phyloP scores from a whole-genome alignment of 257 asterid genomes.

The Vinca minor region DNA sequence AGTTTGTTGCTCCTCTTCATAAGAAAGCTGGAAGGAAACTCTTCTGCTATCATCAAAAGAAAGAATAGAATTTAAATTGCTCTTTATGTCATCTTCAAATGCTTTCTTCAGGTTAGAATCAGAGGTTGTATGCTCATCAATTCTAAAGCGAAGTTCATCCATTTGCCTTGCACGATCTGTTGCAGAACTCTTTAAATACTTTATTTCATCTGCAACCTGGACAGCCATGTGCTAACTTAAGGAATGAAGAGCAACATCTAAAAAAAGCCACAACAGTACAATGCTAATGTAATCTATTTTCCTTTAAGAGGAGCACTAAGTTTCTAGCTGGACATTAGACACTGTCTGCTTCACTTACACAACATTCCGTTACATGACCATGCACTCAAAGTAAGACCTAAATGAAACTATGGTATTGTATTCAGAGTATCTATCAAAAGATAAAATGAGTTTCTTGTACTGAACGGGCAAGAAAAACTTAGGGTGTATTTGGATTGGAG shows the following conservation, averaged over 20 bases:
- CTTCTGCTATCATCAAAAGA: constrained; percentile 75
- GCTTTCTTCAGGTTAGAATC: constrained; percentile 58
- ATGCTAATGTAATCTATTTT: neutral
- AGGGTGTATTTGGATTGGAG: too few species aligned
- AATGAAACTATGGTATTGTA: neutral
- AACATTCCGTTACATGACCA: constrained; percentile 4
- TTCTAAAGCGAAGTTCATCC: constrained; percentile 51
- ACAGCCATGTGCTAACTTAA: neutral
- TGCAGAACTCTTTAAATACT: constrained; percentile 51
- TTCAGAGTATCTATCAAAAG: neutral
- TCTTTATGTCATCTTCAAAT: constrained; percentile 56
- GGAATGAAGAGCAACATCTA: constrained; percentile 6
- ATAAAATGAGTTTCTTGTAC: neutral
- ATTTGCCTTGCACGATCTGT: constrained; percentile 58
- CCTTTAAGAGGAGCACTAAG: neutral
- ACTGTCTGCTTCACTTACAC: neutral
- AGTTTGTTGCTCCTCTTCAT: constrained; percentile 84
- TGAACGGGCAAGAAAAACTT: too few species aligned
- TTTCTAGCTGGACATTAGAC: neutral
- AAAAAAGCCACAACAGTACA: neutral
- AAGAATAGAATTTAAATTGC: constrained; percentile 50
- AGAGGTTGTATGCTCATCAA: constrained; percentile 44
- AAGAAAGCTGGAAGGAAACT: constrained; percentile 62
- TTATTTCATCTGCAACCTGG: constrained; percentile 79
- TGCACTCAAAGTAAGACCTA: neutral